These are phyloP conservation scores for Chytriomyces sp. DNA, from an alignment of 192 early-diverging fungal species.

Conservation along the genomic window DNA sequence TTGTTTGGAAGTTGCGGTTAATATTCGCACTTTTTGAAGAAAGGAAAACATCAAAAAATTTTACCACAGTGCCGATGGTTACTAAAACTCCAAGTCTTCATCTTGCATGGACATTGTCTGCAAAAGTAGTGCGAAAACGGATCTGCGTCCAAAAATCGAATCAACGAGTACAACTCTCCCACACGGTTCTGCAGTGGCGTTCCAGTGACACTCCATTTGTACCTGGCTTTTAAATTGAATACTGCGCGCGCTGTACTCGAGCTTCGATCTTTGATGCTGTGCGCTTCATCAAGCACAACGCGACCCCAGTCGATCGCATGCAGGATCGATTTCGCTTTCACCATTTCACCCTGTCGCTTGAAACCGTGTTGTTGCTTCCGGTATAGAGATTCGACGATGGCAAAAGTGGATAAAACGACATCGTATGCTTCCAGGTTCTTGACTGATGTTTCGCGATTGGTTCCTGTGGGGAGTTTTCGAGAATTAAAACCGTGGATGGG, in stretches of 20 bases:
- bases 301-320: slow-evolving; percentile 83
- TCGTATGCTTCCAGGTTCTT: slow-evolving; percentile 72
- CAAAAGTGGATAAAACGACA: slow-evolving; percentile 69
- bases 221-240: slow-evolving; percentile 70
- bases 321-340: slow-evolving; percentile 69
- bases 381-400: slow-evolving; percentile 75
- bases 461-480: neutral
- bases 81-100: slow-evolving; percentile 49
- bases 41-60: too few relatives aligned
- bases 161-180: slow-evolving; percentile 89
- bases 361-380: slow-evolving; percentile 75
- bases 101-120: slow-evolving; percentile 72
- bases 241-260: slow-evolving; percentile 84
- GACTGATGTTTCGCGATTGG: slow-evolving; percentile 22
- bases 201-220: slow-evolving; percentile 85
- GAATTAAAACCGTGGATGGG: neutral
- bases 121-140: slow-evolving; percentile 89
- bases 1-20: neutral
- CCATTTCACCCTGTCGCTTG: slow-evolving; percentile 63
- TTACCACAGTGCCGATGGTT: slow-evolving; percentile 48
- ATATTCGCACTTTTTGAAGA: too few relatives aligned
- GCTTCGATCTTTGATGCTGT: slow-evolving; percentile 88
- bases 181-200: slow-evolving; percentile 94
- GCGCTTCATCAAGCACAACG: slow-evolving; percentile 82
- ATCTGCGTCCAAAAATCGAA: slow-evolving; percentile 84